phyloP scores from a whole-genome alignment of 2,329 filamentous ascomycete species.

The Exophiala bonariae region DNA sequence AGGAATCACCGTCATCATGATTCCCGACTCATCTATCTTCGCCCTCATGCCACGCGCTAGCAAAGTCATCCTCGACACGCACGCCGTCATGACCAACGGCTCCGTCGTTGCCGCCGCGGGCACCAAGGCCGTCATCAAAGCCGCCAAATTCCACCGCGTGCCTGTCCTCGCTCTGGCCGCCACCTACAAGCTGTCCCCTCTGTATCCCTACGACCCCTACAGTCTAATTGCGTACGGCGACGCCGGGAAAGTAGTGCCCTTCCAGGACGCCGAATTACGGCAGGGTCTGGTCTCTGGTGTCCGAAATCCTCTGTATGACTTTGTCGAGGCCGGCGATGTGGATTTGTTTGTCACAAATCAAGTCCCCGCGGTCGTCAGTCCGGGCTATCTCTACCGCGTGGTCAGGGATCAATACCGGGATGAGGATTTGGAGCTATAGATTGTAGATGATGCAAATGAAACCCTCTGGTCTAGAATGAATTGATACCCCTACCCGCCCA shows the following conservation, averaged over 20 bases:
- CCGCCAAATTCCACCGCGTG: conserved; percentile 77
- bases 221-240: conserved; percentile 84
- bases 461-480: too few relatives aligned
- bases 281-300: conserved; percentile 67
- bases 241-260: conserved; percentile 72
- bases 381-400: conserved; percentile 60
- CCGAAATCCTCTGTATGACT: conserved; percentile 77
- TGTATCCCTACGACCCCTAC: conserved; percentile 81
- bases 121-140: conserved; percentile 78
- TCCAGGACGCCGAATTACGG: conserved; percentile 76
- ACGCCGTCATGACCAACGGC: conserved; percentile 85
- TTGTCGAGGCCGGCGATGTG: conserved; percentile 65
- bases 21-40: conserved; percentile 82
- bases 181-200: conserved; percentile 90
- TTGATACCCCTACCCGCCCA: too few relatives aligned
- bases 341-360: conserved; percentile 82
- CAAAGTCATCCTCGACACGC: conserved; percentile 89
- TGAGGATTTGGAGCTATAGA: conserved; percentile 53
- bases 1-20: conserved; percentile 78
- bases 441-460: neutral
- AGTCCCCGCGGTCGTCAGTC: conserved; percentile 62
- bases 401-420: conserved; percentile 65
- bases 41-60: conserved; percentile 94
- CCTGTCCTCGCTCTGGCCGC: conserved; percentile 87
- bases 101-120: conserved; percentile 81